A percentile compares a stretch with the other conserved stretches of the same genome.
phyloP scores from a whole-genome alignment of 768 basidiomycete genomes.

The Macrocybe gigantea region DNA sequence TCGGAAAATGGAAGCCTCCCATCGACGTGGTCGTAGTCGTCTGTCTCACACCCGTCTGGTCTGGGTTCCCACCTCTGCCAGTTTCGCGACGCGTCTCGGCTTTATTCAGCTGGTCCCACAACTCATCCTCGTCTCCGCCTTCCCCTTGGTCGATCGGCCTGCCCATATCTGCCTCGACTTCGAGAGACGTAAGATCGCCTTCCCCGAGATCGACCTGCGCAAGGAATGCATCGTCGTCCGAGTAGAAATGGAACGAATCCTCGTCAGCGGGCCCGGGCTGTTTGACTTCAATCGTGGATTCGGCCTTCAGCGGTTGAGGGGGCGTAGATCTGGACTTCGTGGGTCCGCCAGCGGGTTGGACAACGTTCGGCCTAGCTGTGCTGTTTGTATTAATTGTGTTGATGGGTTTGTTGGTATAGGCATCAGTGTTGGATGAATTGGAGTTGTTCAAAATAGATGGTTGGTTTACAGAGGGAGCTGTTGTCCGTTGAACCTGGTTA shows the following conservation, averaged over 20 bases:
- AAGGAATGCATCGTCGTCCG: conserved; percentile 64
- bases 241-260: conserved; percentile 46
- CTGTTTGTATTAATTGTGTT: not conserved
- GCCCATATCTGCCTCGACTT: conserved; percentile 37
- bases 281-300: conserved; percentile 4
- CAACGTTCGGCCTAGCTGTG: not conserved
- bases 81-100: conserved; percentile 25
- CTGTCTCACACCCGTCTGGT: conserved; percentile 1
- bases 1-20: conserved; percentile 46
- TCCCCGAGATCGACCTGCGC: conserved; percentile 51
- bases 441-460: not conserved
- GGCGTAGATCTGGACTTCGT: not conserved
- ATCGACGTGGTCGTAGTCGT: conserved; percentile 29
- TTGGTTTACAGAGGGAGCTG: not conserved
- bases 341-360: not conserved
- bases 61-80: conserved; percentile 2
- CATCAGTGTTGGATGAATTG: not conserved
- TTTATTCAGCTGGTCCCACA: conserved; percentile 37
- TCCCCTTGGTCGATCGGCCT: conserved; percentile 34
- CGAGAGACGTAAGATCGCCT: conserved; percentile 35
- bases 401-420: not conserved
- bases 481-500: not conserved
- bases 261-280: conserved; percentile 9
- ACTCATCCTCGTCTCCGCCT: conserved; percentile 11
- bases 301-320: not conserved